These are phyloP conservation scores for Ceratobasidium theobromae DNA, from an alignment of 1,284 basidiomycete species.

Conservation along the genomic window DNA sequence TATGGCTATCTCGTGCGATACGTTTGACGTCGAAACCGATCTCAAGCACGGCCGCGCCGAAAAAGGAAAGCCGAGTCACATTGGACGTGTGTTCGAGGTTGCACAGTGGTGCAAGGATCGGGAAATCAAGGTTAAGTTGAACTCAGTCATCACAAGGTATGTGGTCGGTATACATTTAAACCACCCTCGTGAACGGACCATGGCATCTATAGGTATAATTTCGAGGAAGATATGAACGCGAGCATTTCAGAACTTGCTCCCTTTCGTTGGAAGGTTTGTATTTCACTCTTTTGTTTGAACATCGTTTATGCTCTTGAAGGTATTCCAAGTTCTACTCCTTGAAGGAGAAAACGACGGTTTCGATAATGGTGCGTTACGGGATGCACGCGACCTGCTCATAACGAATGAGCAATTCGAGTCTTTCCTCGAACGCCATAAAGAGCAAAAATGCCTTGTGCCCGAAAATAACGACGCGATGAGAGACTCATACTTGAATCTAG, in stretches of 20 bases:
- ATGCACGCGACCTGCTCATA: conserved; percentile 45
- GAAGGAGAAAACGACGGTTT: conserved; percentile 44
- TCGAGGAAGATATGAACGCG: conserved; percentile 45
- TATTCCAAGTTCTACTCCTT: conserved; percentile 46
- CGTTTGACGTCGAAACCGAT: conserved; percentile 48
- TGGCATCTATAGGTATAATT: conserved; percentile 42
- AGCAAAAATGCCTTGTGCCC: conserved; percentile 42
- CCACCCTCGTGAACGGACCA: background rate
- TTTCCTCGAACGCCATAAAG: conserved; percentile 44
- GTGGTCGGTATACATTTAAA: background rate
- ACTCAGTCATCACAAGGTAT: conserved; percentile 45
- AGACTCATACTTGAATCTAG: conserved; percentile 46
- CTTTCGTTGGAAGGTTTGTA: conserved; percentile 43
- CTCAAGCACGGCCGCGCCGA: conserved; percentile 44
- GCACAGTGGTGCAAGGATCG: conserved; percentile 44
- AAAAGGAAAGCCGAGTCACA: conserved; percentile 42
- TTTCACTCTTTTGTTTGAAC: no score
- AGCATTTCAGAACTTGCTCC: conserved; percentile 41
- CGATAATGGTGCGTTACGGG: conserved; percentile 42
- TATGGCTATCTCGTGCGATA: conserved; percentile 50
- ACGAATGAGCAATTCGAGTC: conserved; percentile 44
- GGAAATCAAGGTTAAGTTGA: conserved; percentile 48
- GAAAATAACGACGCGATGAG: conserved; percentile 47
- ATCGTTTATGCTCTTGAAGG: no score
- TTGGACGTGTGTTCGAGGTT: conserved; percentile 45